Evolutionary conservation across 345 rosid genomes (phyloP).

Genomic region (Acer saccharum): DNA sequence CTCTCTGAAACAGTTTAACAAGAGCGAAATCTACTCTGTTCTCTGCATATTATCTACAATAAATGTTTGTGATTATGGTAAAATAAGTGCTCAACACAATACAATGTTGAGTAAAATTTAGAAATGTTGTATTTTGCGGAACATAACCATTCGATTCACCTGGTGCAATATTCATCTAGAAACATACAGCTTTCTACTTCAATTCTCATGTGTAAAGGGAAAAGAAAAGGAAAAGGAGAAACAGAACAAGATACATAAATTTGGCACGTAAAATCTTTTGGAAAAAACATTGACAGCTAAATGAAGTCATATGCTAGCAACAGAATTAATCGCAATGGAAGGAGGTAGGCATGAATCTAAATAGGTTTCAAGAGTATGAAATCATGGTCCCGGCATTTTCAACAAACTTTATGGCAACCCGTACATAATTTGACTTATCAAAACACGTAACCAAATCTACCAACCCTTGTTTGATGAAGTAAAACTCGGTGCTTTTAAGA

Average conservation of each 20-base stretch:
- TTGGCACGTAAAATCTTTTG: neutral
- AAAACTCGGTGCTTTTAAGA: neutral
- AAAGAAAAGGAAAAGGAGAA: neutral
- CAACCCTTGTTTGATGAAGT: neutral
- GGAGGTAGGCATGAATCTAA: constrained; percentile 9
- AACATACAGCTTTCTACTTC: neutral
- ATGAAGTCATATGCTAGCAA: neutral
- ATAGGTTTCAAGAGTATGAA: constrained; percentile 8
- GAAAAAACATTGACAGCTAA: neutral
- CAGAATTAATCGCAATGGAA: constrained; percentile 3
- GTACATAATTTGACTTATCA: neutral
- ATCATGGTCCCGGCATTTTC: neutral
- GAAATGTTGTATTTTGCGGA: constrained; percentile 5
- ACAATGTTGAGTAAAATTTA: constrained; percentile 11
- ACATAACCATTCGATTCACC: neutral
- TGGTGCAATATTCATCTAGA: neutral
- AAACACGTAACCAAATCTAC: neutral
- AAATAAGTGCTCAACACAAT: neutral
- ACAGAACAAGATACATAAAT: neutral
- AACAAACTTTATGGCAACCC: too few relatives aligned
- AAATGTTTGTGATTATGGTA: neutral
- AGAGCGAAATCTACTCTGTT: neutral
- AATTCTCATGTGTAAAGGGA: neutral
- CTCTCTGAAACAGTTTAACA: neutral
- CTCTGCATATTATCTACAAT: neutral